A percentile compares a stretch with the other conserved stretches of the same genome.
phyloP scores from a whole-genome alignment of 148 eudicot species.

The Chenopodium quinoa region DNA sequence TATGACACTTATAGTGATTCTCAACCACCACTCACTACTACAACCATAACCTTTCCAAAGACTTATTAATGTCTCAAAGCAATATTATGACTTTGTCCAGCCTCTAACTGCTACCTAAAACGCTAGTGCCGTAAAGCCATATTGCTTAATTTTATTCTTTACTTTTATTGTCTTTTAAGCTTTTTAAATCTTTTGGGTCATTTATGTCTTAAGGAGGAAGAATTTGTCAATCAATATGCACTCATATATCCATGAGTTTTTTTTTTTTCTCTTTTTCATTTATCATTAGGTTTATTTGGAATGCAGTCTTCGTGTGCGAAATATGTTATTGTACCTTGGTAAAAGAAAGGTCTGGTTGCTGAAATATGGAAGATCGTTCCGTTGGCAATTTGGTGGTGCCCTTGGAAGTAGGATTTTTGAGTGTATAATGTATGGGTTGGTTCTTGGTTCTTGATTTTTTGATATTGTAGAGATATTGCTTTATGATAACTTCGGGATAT shows the following conservation, averaged over 20 bases:
- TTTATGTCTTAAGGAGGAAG: not conserved
- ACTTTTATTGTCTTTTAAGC: not conserved
- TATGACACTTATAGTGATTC: too few relatives aligned
- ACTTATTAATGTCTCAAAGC: too few relatives aligned
- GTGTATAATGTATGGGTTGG: too few relatives aligned
- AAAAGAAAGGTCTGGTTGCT: not conserved
- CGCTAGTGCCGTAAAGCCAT: too few relatives aligned
- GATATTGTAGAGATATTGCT: not conserved
- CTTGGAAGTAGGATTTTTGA: not conserved
- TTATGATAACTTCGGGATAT: not conserved
- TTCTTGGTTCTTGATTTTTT: not conserved
- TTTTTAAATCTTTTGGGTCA: not conserved
- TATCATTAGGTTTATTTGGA: not conserved
- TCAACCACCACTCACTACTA: too few relatives aligned
- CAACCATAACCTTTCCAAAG: too few relatives aligned
- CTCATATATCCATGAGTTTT: not conserved
- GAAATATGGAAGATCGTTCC: not conserved
- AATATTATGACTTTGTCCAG: too few relatives aligned
- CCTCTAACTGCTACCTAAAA: too few relatives aligned
- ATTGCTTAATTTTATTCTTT: not conserved
- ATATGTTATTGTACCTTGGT: not conserved
- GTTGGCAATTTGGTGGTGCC: not conserved
- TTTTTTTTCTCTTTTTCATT: not conserved
- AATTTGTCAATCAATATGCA: not conserved
- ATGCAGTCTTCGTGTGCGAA: not conserved